phyloP scores from a whole-genome alignment of 768 basidiomycete species.

The Ephemerocybe angulata region DNA sequence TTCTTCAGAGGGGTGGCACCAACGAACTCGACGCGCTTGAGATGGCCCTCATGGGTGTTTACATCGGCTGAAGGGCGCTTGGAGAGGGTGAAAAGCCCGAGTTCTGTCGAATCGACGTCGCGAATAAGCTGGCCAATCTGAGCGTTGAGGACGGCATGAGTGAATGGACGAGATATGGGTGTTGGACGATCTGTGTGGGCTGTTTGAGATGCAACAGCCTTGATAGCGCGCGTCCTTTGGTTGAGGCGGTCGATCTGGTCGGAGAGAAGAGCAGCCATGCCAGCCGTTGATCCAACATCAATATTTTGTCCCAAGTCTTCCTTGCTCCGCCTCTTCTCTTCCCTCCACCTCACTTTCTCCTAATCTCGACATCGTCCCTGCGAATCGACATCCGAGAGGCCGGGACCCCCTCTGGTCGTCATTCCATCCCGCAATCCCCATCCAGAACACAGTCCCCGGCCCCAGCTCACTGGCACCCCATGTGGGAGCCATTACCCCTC shows the following conservation, averaged over 20 bases:
- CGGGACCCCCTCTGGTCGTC: too few relatives aligned
- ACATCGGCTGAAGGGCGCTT: constrained; percentile 26
- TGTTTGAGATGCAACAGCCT: constrained; percentile 35
- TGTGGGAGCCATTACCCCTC: constrained; percentile 55
- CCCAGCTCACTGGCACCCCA: too few relatives aligned
- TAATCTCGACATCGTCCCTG: constrained; percentile 8
- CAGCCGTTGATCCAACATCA: background rate
- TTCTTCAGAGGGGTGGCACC: constrained; percentile 69
- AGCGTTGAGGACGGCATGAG: constrained; percentile 58
- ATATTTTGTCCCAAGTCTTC: constrained; percentile 10
- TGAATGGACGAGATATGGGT: constrained; percentile 42
- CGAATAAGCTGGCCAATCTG: constrained; percentile 74
- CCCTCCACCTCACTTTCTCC: constrained; percentile 6
- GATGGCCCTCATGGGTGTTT: constrained; percentile 26
- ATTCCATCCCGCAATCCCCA: too few relatives aligned
- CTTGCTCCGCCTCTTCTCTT: background rate
- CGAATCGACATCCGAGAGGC: too few relatives aligned
- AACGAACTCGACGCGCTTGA: constrained; percentile 58
- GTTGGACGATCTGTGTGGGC: constrained; percentile 21
- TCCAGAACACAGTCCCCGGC: too few relatives aligned
- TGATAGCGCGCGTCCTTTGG: constrained; percentile 49
- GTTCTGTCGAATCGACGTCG: constrained; percentile 72
- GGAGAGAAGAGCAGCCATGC: constrained; percentile 51
- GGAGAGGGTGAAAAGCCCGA: constrained; percentile 67
- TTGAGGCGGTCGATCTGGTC: constrained; percentile 69